Conservation (phyloP, 2,329 filamentous ascomycete species). For the Fusarium transvaalense region DNA sequence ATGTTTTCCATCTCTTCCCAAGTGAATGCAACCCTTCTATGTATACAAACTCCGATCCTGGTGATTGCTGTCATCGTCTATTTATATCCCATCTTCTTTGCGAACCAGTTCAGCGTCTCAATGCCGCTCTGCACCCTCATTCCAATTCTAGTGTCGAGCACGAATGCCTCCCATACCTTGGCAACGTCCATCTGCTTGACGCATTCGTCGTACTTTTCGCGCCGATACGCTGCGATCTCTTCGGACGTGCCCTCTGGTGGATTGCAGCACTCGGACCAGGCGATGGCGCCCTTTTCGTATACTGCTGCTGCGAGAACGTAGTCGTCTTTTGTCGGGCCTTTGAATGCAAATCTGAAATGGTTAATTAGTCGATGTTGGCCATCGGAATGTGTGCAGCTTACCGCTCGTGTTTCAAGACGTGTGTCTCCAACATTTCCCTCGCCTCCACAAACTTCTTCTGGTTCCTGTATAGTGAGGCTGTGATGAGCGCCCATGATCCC, state of each 20-base stretch:
- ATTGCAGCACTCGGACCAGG: slow-evolving; percentile 77
- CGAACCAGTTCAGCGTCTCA: slow-evolving; percentile 72
- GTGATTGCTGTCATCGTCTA: slow-evolving; percentile 16
- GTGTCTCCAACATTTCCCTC: slow-evolving; percentile 70
- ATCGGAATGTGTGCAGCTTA: slow-evolving; percentile 48
- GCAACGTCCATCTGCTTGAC: slow-evolving; percentile 74
- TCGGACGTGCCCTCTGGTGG: slow-evolving; percentile 51
- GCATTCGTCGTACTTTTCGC: slow-evolving; percentile 69
- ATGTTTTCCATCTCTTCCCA: not conserved
- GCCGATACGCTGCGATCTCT: slow-evolving; percentile 55
- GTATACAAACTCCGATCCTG: slow-evolving; percentile 8
- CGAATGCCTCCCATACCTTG: slow-evolving; percentile 76
- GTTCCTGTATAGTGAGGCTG: slow-evolving; percentile 74
- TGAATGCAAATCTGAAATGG: slow-evolving; percentile 62
- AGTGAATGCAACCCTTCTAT: slow-evolving; percentile 34
- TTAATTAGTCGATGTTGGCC: slow-evolving; percentile 7
- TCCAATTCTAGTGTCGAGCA: slow-evolving; percentile 80
- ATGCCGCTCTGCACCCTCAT: slow-evolving; percentile 78
- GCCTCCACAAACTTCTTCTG: slow-evolving; percentile 74
- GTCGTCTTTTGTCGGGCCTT: slow-evolving; percentile 73
- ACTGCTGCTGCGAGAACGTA: slow-evolving; percentile 80
- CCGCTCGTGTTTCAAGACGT: slow-evolving; percentile 76
- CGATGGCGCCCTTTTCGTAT: slow-evolving; percentile 87
- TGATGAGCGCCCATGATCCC: slow-evolving; percentile 75
- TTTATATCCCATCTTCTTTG: slow-evolving; percentile 57